Conservation (phyloP, 2,329 filamentous ascomycete genomes). For the Alternaria postmessia region DNA sequence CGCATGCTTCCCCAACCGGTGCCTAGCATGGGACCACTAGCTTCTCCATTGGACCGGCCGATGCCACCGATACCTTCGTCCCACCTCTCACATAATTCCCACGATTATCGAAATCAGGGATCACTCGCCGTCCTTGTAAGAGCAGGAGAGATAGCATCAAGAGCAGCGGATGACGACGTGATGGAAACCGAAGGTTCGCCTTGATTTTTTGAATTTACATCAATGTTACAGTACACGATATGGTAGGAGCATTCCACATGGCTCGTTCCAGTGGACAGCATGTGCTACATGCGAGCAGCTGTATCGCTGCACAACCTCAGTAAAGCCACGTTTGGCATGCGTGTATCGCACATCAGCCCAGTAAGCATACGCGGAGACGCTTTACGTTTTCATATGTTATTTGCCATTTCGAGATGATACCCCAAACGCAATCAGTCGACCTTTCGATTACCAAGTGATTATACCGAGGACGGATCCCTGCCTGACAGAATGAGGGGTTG, state of each 20-base stretch:
- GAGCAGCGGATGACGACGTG: conserved; percentile 43
- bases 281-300: not conserved
- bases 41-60: conserved; percentile 44
- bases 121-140: conserved; percentile 49
- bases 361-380: conserved; percentile 6
- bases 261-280: not conserved
- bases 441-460: conserved; percentile 11
- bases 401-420: conserved; percentile 19
- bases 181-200: conserved; percentile 34
- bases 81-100: conserved; percentile 29
- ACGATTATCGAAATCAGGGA: conserved; percentile 44
- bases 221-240: conserved; percentile 7
- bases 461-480: conserved; percentile 9
- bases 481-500: conserved; percentile 4
- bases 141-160: conserved; percentile 48
- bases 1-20: conserved; percentile 51
- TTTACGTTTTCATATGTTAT: conserved; percentile 20
- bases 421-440: conserved; percentile 12
- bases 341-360: conserved; percentile 2
- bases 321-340: not conserved
- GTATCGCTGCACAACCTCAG: conserved; percentile 1
- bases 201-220: conserved; percentile 18
- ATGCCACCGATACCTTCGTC: conserved; percentile 21
- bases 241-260: not conserved
- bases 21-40: conserved; percentile 37